Conservation (phyloP, 495 filamentous ascomycete species). For the Penicillium pancosmium region DNA sequence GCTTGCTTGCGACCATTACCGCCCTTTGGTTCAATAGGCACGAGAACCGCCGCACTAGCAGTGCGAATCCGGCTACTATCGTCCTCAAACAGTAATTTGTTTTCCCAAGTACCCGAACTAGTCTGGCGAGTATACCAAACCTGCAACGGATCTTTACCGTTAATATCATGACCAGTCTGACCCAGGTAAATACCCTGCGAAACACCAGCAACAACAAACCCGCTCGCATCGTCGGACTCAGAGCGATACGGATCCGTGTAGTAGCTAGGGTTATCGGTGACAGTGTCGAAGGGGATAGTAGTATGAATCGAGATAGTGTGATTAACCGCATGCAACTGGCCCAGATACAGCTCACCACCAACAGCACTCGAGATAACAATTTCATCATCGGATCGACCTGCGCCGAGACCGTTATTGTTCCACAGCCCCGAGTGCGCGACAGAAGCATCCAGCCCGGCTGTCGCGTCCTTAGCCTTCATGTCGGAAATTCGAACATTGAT, state of each 20-base stretch:
- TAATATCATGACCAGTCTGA: conserved; percentile 35
- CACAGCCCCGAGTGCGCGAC: conserved; percentile 46
- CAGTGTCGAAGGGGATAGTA: conserved; percentile 40
- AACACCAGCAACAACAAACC: conserved; percentile 57
- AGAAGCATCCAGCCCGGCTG: conserved; percentile 42
- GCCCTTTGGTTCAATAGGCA: conserved; percentile 49
- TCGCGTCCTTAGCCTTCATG: conserved; percentile 15
- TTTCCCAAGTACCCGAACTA: conserved; percentile 37
- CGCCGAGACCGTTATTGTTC: conserved; percentile 61
- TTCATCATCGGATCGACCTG: conserved; percentile 48
- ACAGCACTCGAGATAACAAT: conserved; percentile 50
- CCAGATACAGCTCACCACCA: conserved; percentile 37
- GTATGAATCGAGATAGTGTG: conserved; percentile 46
- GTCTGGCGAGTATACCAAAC: conserved; percentile 49
- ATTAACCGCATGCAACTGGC: conserved; percentile 22
- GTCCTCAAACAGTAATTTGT: conserved; percentile 58
- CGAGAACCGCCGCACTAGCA: conserved; percentile 55
- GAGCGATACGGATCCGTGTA: conserved; percentile 49
- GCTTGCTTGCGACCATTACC: conserved; percentile 46
- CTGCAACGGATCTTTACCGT: conserved; percentile 45
- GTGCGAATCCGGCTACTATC: conserved; percentile 55
- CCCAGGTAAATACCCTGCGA: conserved; percentile 39
- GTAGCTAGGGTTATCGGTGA: conserved; percentile 62
- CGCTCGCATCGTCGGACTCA: conserved; percentile 50
- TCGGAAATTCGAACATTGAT: conserved; percentile 37